Evolutionary conservation across 495 filamentous ascomycete genomes (phyloP).

Genomic region (Sphaerosporella brunnea): DNA sequence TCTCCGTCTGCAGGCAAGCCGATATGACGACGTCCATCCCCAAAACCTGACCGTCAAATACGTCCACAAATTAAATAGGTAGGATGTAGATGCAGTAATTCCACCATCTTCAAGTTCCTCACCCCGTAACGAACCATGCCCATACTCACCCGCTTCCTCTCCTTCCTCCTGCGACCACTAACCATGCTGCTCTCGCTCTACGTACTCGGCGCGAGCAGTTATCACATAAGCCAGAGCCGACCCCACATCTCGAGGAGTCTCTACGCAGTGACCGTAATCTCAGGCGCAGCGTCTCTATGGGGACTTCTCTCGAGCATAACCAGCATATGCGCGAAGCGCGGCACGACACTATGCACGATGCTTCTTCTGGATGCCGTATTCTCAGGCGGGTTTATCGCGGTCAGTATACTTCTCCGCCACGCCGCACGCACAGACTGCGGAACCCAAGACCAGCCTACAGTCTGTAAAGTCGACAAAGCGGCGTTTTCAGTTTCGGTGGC

Average conservation of each 20-base stretch:
- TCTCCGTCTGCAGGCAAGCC: no score
- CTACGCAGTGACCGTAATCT: not conserved
- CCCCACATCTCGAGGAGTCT: not conserved
- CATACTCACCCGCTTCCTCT: not conserved
- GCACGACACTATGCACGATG: not conserved
- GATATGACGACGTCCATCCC: no score
- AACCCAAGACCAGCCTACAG: not conserved
- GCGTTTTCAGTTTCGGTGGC: conserved; percentile 3
- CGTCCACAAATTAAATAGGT: no score
- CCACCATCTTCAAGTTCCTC: no score
- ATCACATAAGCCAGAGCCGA: not conserved
- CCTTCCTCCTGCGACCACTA: not conserved
- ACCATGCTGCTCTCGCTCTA: not conserved
- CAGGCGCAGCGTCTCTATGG: not conserved
- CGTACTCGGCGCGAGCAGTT: not conserved
- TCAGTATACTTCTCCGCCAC: not conserved
- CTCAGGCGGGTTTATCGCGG: not conserved
- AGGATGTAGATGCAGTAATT: no score
- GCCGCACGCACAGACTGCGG: not conserved
- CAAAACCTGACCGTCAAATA: no score
- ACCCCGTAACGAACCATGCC: not conserved
- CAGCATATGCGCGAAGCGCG: not conserved
- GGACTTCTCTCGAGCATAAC: not conserved
- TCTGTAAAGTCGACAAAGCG: conserved; percentile 1
- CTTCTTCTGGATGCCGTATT: not conserved